phyloP scores from a whole-genome alignment of 768 basidiomycete genomes.

The Suillus subalutaceus region DNA sequence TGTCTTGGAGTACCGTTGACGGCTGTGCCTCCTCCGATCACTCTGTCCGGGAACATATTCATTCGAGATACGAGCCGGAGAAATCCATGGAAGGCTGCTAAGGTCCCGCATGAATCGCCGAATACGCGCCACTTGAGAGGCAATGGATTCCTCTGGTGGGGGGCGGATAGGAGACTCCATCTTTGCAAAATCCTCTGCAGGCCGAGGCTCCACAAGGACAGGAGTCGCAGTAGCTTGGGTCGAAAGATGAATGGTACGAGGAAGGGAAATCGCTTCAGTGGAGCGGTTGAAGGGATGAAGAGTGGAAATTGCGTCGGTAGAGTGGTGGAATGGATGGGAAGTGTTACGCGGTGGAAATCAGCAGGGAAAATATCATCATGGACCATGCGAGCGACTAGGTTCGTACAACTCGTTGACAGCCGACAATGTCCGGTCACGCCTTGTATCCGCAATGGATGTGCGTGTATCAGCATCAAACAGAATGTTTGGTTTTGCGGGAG shows the following conservation, averaged over 20 bases:
- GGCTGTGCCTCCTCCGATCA: constrained; percentile 30
- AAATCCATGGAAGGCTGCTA: constrained; percentile 50
- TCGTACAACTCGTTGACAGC: constrained; percentile 7
- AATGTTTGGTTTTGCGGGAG: constrained; percentile 3
- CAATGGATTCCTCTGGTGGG: constrained; percentile 36
- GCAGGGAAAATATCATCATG: constrained; percentile 2
- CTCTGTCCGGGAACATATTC: constrained; percentile 48
- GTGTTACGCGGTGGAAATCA: not conserved
- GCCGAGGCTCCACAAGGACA: constrained; percentile 42
- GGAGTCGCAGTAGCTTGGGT: constrained; percentile 36
- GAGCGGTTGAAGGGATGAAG: constrained; percentile 3
- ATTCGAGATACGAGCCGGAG: constrained; percentile 46
- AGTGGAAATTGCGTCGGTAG: constrained; percentile 3
- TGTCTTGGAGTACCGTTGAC: constrained; percentile 26
- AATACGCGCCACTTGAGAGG: constrained; percentile 40
- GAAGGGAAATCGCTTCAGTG: constrained; percentile 2
- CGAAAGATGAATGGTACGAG: constrained; percentile 12
- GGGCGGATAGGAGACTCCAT: constrained; percentile 49
- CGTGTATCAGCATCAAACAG: constrained; percentile 1
- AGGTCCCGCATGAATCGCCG: constrained; percentile 41
- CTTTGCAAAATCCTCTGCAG: constrained; percentile 50
- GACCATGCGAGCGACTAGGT: constrained; percentile 1
- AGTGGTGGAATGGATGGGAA: constrained; percentile 2
- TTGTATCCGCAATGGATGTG: constrained; percentile 11
- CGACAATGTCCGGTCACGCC: constrained; percentile 3